Conservation (phyloP, 768 basidiomycete species). For the Candolleomyces eurysporus region DNA sequence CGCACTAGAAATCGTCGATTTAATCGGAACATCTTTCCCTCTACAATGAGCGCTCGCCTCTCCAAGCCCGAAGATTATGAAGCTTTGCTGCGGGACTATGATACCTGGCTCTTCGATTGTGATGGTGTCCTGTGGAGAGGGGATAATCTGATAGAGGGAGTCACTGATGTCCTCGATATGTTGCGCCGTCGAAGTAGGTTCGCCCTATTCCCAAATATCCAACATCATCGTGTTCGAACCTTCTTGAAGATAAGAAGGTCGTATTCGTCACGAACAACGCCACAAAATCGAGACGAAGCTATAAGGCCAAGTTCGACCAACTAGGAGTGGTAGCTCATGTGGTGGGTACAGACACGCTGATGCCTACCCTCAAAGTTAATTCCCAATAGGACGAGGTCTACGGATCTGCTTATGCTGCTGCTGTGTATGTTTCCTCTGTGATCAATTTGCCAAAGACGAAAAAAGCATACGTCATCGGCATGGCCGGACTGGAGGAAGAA, state of each 20-base stretch:
- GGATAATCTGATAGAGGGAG: slow-evolving; percentile 75
- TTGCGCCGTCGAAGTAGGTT: slow-evolving; percentile 71
- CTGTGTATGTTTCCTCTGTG: slow-evolving; percentile 81
- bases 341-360: slow-evolving; percentile 46
- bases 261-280: slow-evolving; percentile 98
- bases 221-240: not conserved
- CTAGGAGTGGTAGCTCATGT: slow-evolving; percentile 82
- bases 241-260: slow-evolving; percentile 68
- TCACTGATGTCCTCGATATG: slow-evolving; percentile 67
- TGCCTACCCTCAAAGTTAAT: slow-evolving; percentile 1
- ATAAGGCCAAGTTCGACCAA: slow-evolving; percentile 90
- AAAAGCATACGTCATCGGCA: slow-evolving; percentile 94
- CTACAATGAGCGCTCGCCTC: slow-evolving; percentile 35
- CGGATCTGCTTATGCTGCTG: slow-evolving; percentile 81
- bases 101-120: slow-evolving; percentile 96
- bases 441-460: slow-evolving; percentile 87
- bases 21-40: not conserved
- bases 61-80: slow-evolving; percentile 45
- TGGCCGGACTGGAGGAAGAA: slow-evolving; percentile 91
- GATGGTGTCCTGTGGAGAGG: slow-evolving; percentile 95
- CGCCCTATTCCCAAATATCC: slow-evolving; percentile 1
- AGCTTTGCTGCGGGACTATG: slow-evolving; percentile 60
- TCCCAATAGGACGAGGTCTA: slow-evolving; percentile 85
- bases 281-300: slow-evolving; percentile 82
- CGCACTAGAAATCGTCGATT: not conserved